Evolutionary conservation across 1,139 yeast genomes (phyloP).

Genomic region (Hansenula lynferdii): DNA sequence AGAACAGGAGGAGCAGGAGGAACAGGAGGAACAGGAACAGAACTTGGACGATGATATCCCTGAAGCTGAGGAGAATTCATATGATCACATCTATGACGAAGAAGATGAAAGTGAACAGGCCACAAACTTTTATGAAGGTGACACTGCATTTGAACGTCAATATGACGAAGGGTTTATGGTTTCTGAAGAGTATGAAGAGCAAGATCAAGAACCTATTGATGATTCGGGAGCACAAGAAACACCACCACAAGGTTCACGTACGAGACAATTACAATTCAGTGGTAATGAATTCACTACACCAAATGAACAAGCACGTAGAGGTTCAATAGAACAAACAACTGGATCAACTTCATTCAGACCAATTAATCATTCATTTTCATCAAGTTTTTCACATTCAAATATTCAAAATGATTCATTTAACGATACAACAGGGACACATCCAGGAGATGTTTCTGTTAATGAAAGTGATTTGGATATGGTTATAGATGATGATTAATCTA

Average conservation of each 20-base stretch:
- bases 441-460: slow-evolving; percentile 24
- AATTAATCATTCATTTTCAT: background rate
- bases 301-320: background rate
- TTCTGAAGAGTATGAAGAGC: slow-evolving; percentile 26
- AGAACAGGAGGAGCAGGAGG: slow-evolving; percentile 3
- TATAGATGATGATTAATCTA: slow-evolving; percentile 30
- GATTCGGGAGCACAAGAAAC: background rate
- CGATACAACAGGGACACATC: slow-evolving; percentile 1
- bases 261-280: background rate
- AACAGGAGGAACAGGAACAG: slow-evolving; percentile 3
- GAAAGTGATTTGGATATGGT: slow-evolving; percentile 47
- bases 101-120: slow-evolving; percentile 21
- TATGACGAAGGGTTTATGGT: slow-evolving; percentile 25
- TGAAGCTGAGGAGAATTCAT: slow-evolving; percentile 32
- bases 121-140: slow-evolving; percentile 18
- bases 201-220: no score
- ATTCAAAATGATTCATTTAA: background rate
- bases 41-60: slow-evolving; percentile 48
- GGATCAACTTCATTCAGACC: background rate
- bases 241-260: slow-evolving; percentile 1
- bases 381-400: background rate
- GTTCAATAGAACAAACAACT: background rate
- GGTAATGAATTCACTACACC: background rate
- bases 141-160: slow-evolving; percentile 25
- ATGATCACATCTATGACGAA: slow-evolving; percentile 19